Evolutionary conservation across 352 stramenopile genomes (phyloP).

Genomic region (Pythium diclinum): DNA sequence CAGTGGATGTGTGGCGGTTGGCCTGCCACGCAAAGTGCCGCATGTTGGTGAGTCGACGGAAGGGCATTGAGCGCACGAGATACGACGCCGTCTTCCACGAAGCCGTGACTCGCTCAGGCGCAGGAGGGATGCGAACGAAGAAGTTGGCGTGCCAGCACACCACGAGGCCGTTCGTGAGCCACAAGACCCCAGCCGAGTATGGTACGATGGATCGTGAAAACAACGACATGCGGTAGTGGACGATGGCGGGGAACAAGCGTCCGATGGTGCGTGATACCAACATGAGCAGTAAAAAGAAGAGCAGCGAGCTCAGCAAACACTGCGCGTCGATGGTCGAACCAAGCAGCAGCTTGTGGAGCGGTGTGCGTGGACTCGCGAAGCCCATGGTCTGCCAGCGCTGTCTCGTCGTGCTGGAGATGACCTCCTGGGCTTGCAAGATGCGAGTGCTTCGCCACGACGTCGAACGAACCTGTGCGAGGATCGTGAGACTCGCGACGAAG

Average conservation of each 20-base stretch:
- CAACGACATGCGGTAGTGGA: background rate
- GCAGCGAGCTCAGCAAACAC: background rate
- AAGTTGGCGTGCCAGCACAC: conserved; percentile 8
- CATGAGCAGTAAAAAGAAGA: background rate
- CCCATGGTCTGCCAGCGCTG: background rate
- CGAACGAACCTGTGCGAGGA: conserved; percentile 22
- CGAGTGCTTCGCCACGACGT: conserved; percentile 1
- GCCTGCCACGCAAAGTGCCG: background rate
- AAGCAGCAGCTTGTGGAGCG: background rate
- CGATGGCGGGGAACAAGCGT: background rate
- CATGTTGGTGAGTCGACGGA: background rate
- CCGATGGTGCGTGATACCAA: conserved; percentile 1
- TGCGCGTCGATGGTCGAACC: conserved; percentile 5
- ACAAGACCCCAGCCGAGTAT: conserved; percentile 11
- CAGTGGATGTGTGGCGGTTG: background rate
- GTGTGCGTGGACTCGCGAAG: background rate
- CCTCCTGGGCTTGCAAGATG: background rate
- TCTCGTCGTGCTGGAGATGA: background rate
- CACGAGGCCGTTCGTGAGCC: conserved; percentile 8
- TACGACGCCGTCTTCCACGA: background rate
- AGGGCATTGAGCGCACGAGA: background rate
- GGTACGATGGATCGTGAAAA: conserved; percentile 9
- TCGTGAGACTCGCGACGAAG: conserved; percentile 27
- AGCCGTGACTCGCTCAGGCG: background rate
- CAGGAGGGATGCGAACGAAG: background rate